These are phyloP conservation scores for Geotrichum candidum DNA, from an alignment of 1,139 yeast genomes.

Conservation along the genomic window DNA sequence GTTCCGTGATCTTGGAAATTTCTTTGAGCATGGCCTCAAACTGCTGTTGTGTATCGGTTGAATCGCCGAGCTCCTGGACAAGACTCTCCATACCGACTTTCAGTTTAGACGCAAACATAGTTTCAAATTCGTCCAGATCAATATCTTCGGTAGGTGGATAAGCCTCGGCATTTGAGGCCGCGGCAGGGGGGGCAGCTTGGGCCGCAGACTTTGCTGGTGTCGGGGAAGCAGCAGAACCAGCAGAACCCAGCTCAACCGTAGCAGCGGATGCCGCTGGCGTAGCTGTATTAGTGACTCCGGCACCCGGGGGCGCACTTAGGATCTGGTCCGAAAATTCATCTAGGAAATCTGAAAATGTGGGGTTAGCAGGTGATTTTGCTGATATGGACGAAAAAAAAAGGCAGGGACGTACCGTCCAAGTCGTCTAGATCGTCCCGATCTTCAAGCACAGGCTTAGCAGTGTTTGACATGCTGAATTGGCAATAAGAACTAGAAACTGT, in stretches of 20 bases:
- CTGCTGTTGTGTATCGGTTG: conserved; percentile 57
- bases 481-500: not conserved
- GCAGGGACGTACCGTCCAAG: conserved; percentile 31
- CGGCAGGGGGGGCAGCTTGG: conserved; percentile 14
- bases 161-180: conserved; percentile 14
- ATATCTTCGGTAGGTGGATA: not conserved
- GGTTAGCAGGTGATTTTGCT: not conserved
- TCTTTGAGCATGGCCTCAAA: conserved; percentile 49
- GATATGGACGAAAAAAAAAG: not conserved
- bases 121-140: conserved; percentile 42
- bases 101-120: conserved; percentile 39
- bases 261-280: not conserved
- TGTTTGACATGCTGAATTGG: not conserved
- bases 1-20: conserved; percentile 40
- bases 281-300: conserved; percentile 20
- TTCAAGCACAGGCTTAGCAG: conserved; percentile 18
- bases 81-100: conserved; percentile 40
- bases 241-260: not conserved
- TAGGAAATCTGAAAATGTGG: conserved; percentile 27
- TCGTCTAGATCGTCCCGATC: conserved; percentile 39
- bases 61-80: conserved; percentile 52
- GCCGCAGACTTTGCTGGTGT: conserved; percentile 9
- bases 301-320: conserved; percentile 57
- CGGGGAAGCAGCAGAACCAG: conserved; percentile 1
- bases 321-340: conserved; percentile 61